Evolutionary conservation across 495 filamentous ascomycete species (phyloP).

Genomic region (Viridothelium virens): DNA sequence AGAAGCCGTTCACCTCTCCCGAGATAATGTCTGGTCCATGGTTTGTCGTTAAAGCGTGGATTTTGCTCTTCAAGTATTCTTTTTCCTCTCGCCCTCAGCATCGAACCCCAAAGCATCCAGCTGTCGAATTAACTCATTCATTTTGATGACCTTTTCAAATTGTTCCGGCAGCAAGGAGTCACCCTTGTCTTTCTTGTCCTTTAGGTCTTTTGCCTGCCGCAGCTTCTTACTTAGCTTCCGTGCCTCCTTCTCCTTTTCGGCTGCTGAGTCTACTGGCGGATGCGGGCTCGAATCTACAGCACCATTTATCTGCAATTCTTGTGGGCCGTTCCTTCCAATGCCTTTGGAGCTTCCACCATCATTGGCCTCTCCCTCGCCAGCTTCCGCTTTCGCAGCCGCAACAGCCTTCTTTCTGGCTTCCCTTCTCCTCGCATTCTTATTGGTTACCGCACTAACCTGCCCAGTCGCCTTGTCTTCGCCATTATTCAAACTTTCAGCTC

Average conservation of each 20-base stretch:
- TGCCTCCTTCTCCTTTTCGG: slow-evolving; percentile 84
- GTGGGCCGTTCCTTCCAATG: slow-evolving; percentile 34
- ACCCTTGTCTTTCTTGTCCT: slow-evolving; percentile 83
- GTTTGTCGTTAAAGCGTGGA: not conserved
- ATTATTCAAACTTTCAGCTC: slow-evolving; percentile 60
- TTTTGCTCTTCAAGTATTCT: not conserved
- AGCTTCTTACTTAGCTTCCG: slow-evolving; percentile 94
- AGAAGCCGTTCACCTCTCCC: too few relatives aligned
- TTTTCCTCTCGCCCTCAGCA: slow-evolving; percentile 49
- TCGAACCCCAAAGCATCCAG: slow-evolving; percentile 83
- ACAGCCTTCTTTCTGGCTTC: slow-evolving; percentile 87
- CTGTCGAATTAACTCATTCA: slow-evolving; percentile 85
- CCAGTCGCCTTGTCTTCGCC: slow-evolving; percentile 38
- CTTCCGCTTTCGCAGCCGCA: slow-evolving; percentile 31
- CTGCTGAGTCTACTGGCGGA: slow-evolving; percentile 50
- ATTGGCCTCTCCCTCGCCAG: slow-evolving; percentile 31
- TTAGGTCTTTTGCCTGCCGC: slow-evolving; percentile 81
- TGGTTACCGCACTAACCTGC: slow-evolving; percentile 43
- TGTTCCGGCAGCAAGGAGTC: slow-evolving; percentile 82
- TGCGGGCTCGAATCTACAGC: slow-evolving; percentile 17
- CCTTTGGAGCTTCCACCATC: slow-evolving; percentile 29
- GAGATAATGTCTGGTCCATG: not conserved
- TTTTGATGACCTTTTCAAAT: slow-evolving; percentile 94
- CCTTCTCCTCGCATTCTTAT: slow-evolving; percentile 90
- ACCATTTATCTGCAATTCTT: slow-evolving; percentile 33